These are phyloP conservation scores for Cystobasidium sp. DNA, from an alignment of 1,284 basidiomycete species.

Conservation along the genomic window DNA sequence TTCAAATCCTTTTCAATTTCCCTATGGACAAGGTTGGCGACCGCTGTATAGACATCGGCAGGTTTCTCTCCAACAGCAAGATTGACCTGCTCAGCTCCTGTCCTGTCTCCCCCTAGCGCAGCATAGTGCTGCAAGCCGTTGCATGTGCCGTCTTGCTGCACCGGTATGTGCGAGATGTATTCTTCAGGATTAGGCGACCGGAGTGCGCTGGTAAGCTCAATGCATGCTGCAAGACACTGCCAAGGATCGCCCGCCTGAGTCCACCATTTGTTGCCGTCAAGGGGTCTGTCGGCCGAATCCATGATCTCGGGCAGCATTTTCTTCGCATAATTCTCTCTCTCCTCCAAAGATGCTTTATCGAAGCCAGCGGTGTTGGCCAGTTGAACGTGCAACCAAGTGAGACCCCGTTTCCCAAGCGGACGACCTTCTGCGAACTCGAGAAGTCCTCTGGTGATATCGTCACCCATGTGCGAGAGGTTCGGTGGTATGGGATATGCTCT, in stretches of 20 bases:
- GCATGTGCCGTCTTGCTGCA: slow-evolving; percentile 98
- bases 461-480: slow-evolving; percentile 93
- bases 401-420: slow-evolving; percentile 76
- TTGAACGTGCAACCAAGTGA: slow-evolving; percentile 89
- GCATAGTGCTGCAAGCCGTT: slow-evolving; percentile 99
- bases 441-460: slow-evolving; percentile 89
- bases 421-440: slow-evolving; percentile 82
- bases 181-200: slow-evolving; percentile 72
- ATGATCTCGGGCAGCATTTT: slow-evolving; percentile 76
- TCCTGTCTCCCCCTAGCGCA: slow-evolving; percentile 88
- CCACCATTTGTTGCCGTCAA: slow-evolving; percentile 58
- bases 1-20: slow-evolving; percentile 54
- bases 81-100: slow-evolving; percentile 92
- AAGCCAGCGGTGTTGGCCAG: slow-evolving; percentile 90
- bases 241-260: slow-evolving; percentile 88
- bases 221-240: slow-evolving; percentile 93
- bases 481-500: slow-evolving; percentile 96
- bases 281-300: slow-evolving; percentile 83
- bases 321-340: slow-evolving; percentile 79
- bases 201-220: slow-evolving; percentile 79
- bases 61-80: slow-evolving; percentile 82
- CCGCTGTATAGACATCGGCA: slow-evolving; percentile 93
- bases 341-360: slow-evolving; percentile 93
- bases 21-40: slow-evolving; percentile 78
- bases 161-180: slow-evolving; percentile 78